phyloP scores from a whole-genome alignment of 2,329 filamentous ascomycete genomes.

The Diaporthe sp. region DNA sequence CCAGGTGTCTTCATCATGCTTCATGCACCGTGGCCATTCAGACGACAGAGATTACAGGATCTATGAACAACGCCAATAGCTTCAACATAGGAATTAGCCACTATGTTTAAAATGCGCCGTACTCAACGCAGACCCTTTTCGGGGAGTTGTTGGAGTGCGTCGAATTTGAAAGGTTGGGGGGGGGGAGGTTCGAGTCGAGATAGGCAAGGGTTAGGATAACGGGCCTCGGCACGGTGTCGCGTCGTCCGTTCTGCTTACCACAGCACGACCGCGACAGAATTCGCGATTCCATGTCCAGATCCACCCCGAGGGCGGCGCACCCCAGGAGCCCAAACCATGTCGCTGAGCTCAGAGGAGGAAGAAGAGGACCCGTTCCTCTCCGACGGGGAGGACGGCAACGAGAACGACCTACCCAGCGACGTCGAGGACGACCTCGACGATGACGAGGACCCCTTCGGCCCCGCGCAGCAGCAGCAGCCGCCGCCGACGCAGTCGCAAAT shows the following conservation, averaged over 20 bases:
- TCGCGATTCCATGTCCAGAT: not conserved
- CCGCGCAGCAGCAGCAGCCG: slow-evolving; percentile 52
- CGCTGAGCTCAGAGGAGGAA: slow-evolving; percentile 48
- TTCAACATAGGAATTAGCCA: no score
- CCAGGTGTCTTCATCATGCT: not conserved
- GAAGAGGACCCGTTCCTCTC: slow-evolving; percentile 44
- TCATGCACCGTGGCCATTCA: not conserved
- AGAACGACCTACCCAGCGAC: slow-evolving; percentile 42
- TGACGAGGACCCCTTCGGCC: slow-evolving; percentile 45
- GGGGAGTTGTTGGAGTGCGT: not conserved
- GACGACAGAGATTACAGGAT: not conserved
- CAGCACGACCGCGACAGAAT: not conserved
- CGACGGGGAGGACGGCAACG: slow-evolving; percentile 37
- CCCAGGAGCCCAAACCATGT: slow-evolving; percentile 43
- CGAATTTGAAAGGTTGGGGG: no score
- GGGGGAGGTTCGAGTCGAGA: not conserved
- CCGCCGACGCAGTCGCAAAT: slow-evolving; percentile 61
- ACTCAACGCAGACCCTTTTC: not conserved
- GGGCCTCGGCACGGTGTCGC: not conserved
- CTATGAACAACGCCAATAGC: no score
- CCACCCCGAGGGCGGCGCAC: not conserved
- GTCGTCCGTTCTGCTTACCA: not conserved
- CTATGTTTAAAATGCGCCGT: not conserved
- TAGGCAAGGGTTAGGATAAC: not conserved
- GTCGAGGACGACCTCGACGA: slow-evolving; percentile 49